These are phyloP conservation scores for Ceratocystis harringtonii DNA, from an alignment of 2,329 filamentous ascomycete genomes.

Conservation along the genomic window DNA sequence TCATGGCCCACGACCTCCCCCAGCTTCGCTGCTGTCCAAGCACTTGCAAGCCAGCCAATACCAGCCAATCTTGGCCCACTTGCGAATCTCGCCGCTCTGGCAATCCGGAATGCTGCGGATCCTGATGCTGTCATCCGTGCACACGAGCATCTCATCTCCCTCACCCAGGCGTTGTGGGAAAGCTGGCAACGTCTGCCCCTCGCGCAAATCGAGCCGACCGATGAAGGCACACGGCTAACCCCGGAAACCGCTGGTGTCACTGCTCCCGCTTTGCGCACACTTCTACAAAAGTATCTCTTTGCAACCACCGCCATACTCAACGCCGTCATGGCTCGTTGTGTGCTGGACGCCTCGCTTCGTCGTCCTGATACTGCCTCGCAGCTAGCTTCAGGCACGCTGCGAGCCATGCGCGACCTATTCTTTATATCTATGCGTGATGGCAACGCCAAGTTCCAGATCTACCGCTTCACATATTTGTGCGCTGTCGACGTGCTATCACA, in stretches of 20 bases:
- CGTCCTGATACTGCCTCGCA: constrained; percentile 36
- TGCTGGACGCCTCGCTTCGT: constrained; percentile 34
- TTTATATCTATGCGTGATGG: constrained; percentile 68
- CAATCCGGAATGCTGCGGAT: constrained; percentile 40
- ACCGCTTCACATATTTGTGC: constrained; percentile 68
- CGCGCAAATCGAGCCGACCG: constrained; percentile 53
- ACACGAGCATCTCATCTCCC: constrained; percentile 49
- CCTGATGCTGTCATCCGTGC: constrained; percentile 32
- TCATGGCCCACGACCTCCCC: constrained; percentile 48
- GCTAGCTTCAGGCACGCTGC: constrained; percentile 37
- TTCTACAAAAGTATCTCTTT: constrained; percentile 63
- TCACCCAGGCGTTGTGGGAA: constrained; percentile 49
- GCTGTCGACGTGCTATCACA: constrained; percentile 67
- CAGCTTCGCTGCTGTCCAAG: constrained; percentile 45
- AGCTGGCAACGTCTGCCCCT: constrained; percentile 64
- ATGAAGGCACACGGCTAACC: constrained; percentile 48
- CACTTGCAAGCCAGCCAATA: constrained; percentile 44
- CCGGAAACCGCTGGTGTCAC: constrained; percentile 51
- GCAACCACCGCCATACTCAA: constrained; percentile 60
- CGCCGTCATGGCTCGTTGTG: constrained; percentile 50
- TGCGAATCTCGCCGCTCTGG: constrained; percentile 48
- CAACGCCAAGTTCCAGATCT: constrained; percentile 62
- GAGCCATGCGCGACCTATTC: constrained; percentile 51
- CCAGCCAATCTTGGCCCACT: constrained; percentile 53
- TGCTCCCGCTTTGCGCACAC: constrained; percentile 56